Conservation (phyloP, 1,284 basidiomycete species). For the Ustilago esculenta region DNA sequence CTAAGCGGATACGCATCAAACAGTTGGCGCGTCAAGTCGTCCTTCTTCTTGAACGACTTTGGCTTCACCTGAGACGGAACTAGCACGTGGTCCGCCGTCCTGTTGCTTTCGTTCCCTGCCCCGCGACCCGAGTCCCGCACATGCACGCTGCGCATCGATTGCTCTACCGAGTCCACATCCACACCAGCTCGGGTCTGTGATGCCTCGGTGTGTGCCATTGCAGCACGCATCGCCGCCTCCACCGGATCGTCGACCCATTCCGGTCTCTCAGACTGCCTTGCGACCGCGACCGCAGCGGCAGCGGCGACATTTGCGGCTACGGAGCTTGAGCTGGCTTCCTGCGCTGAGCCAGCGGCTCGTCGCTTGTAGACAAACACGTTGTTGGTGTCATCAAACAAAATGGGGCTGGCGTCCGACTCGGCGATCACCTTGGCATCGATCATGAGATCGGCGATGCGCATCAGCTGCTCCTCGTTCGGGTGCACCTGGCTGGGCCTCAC, state of each 20-base stretch:
- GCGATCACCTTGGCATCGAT: conserved; percentile 78
- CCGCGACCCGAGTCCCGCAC: conserved; percentile 22
- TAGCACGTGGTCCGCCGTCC: conserved; percentile 13
- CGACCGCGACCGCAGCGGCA: neutral
- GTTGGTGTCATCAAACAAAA: conserved; percentile 55
- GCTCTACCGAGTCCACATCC: conserved; percentile 22
- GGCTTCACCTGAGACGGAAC: conserved; percentile 34
- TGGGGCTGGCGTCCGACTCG: conserved; percentile 69
- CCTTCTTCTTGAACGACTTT: conserved; percentile 12
- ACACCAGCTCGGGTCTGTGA: conserved; percentile 1
- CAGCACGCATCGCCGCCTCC: conserved; percentile 59
- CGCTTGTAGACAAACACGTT: conserved; percentile 45
- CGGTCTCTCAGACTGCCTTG: conserved; percentile 25
- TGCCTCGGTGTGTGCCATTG: conserved; percentile 22
- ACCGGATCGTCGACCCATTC: conserved; percentile 56
- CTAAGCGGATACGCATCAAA: conserved; percentile 23
- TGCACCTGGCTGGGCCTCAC: conserved; percentile 73
- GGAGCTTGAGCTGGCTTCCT: neutral
- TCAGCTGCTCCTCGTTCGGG: conserved; percentile 92
- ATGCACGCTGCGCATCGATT: conserved; percentile 35
- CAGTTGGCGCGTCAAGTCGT: conserved; percentile 21
- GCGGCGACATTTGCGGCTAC: neutral
- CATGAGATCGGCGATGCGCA: conserved; percentile 88
- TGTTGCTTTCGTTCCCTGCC: neutral
- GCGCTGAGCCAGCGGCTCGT: neutral